phyloP scores from a whole-genome alignment of 2,329 filamentous ascomycete genomes.

The Davidsoniella virescens region DNA sequence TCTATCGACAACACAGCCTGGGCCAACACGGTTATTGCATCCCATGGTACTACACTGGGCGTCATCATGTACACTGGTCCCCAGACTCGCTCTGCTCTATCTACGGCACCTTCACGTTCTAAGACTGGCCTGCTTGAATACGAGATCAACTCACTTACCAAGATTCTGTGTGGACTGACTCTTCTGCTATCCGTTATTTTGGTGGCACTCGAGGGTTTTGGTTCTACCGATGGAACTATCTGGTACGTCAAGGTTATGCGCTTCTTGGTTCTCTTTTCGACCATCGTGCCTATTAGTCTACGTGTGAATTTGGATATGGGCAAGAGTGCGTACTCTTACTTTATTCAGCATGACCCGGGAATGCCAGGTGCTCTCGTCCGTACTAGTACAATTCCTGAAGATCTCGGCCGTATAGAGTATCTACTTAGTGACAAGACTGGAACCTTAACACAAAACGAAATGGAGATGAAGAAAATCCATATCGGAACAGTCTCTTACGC shows the following conservation, averaged over 20 bases:
- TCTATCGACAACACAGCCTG: slow-evolving; percentile 96
- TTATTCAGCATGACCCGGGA: slow-evolving; percentile 79
- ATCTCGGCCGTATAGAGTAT: slow-evolving; percentile 90
- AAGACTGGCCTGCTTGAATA: slow-evolving; percentile 89
- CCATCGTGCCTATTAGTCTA: slow-evolving; percentile 92
- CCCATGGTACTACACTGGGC: slow-evolving; percentile 73
- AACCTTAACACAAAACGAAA: slow-evolving; percentile 94
- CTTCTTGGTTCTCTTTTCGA: slow-evolving; percentile 97
- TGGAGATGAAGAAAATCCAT: slow-evolving; percentile 98
- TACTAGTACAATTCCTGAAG: slow-evolving; percentile 94
- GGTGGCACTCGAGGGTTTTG: slow-evolving; percentile 73
- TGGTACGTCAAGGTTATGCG: slow-evolving; percentile 98
- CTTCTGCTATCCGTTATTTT: slow-evolving; percentile 72
- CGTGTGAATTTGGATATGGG: slow-evolving; percentile 95
- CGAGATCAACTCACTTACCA: slow-evolving; percentile 93
- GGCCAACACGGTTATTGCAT: slow-evolving; percentile 95
- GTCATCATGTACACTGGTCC: slow-evolving; percentile 89
- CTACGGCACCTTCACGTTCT: slow-evolving; percentile 77
- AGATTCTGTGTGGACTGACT: slow-evolving; percentile 84
- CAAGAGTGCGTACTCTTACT: slow-evolving; percentile 89
- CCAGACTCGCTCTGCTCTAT: slow-evolving; percentile 84
- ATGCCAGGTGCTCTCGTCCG: slow-evolving; percentile 87
- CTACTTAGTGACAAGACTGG: slow-evolving; percentile 93
- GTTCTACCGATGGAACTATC: slow-evolving; percentile 43
- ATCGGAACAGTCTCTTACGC: slow-evolving; percentile 96